Conservation (phyloP, 345 rosid genomes). For the Eucalyptus pauciflora region DNA sequence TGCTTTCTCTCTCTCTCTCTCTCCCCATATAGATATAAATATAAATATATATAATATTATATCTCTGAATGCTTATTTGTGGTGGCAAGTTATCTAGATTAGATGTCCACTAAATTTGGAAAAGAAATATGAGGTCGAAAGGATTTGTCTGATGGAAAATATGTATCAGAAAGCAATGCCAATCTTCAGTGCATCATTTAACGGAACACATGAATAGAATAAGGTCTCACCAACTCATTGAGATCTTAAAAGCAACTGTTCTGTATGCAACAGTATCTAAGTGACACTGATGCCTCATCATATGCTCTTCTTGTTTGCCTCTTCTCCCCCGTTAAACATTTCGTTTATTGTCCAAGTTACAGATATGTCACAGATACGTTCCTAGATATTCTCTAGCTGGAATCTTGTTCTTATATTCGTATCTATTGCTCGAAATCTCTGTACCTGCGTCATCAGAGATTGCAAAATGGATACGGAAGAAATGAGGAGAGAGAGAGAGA, state of each 20-base stretch:
- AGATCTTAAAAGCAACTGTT: background rate
- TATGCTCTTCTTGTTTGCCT: background rate
- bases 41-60: background rate
- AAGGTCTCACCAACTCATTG: background rate
- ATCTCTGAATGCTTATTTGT: background rate
- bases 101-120: background rate
- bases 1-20: background rate
- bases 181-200: background rate
- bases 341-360: background rate
- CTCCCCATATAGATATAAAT: no score
- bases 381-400: background rate
- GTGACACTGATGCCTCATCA: background rate
- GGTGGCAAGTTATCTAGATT: background rate
- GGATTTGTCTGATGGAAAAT: background rate
- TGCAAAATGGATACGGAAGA: background rate
- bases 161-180: background rate
- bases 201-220: background rate
- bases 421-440: background rate
- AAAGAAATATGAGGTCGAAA: background rate
- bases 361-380: background rate
- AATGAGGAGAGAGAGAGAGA: background rate
- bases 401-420: background rate
- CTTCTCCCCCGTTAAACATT: no score
- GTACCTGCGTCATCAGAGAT: background rate
- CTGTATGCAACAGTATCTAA: background rate